Percentiles rank a stretch among this genome's conserved stretches.
Conservation (phyloP, 352 stramenopile genomes). For the Phytopythium montanum region DNA sequence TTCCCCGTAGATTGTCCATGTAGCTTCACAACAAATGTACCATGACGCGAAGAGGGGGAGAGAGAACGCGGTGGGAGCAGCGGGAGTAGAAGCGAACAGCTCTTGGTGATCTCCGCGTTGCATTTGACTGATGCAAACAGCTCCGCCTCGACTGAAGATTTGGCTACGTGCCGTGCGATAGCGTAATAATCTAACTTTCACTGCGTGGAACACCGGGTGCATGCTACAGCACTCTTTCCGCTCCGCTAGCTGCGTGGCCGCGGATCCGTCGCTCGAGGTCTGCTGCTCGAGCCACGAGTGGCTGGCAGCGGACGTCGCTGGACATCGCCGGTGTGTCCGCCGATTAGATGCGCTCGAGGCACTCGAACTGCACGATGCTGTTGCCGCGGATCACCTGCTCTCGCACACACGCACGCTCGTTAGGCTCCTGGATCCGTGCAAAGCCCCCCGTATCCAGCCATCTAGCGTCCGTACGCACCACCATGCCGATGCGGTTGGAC, state of each 20-base stretch:
- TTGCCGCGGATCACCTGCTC: constrained; percentile 84
- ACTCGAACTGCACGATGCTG: constrained; percentile 90
- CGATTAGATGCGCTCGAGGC: constrained; percentile 72
- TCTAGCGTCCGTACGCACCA: constrained; percentile 76
- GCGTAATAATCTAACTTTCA: constrained; percentile 9
- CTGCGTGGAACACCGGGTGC: not conserved
- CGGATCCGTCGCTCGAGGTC: not conserved
- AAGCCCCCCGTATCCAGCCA: not conserved
- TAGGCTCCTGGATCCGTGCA: not conserved
- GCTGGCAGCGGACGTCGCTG: not conserved
- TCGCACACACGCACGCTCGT: not conserved
- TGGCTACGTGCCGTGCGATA: not conserved
- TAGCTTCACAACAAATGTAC: constrained; percentile 7
- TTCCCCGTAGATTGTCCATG: constrained; percentile 9
- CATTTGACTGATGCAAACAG: not conserved
- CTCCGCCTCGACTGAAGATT: too few species aligned
- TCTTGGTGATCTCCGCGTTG: constrained; percentile 4
- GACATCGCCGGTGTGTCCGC: not conserved
- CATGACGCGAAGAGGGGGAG: not conserved
- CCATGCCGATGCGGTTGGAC: constrained; percentile 89
- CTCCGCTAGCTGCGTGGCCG: not conserved
- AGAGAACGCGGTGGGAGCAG: too few species aligned
- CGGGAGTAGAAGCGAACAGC: not conserved
- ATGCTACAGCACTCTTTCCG: not conserved
- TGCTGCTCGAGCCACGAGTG: not conserved